Percentiles rank a stretch among this genome's conserved stretches.
Conservation (phyloP, 176 grass and related monocot genomes). For the Coix lacrymajobi region DNA sequence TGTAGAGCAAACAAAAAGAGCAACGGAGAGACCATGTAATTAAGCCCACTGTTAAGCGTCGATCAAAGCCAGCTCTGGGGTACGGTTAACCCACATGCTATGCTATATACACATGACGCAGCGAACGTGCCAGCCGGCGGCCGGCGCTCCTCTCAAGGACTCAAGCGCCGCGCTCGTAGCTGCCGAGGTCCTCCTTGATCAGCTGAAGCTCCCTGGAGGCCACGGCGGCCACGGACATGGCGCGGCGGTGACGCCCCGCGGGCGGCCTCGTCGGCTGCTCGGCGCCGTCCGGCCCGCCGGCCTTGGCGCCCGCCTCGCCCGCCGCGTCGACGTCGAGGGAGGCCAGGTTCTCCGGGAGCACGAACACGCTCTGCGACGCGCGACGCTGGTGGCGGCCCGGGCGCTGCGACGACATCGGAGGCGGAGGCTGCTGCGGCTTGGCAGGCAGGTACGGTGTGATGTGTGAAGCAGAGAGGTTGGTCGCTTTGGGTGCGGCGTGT, state of each 20-base stretch:
- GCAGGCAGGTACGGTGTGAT: not conserved
- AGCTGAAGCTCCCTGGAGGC: conserved; percentile 42
- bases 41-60: not conserved
- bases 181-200: conserved; percentile 42
- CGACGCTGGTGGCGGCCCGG: conserved; percentile 61
- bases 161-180: conserved; percentile 37
- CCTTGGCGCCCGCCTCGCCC: conserved; percentile 14
- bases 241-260: conserved; percentile 24
- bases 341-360: conserved; percentile 57
- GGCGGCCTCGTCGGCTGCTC: conserved; percentile 19
- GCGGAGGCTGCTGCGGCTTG: not conserved
- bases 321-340: conserved; percentile 34
- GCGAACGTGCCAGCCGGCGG: not conserved
- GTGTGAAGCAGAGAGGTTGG: not conserved
- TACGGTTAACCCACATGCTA: not conserved
- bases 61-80: not conserved
- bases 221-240: conserved; percentile 45
- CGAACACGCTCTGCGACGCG: conserved; percentile 73
- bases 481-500: not conserved
- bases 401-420: conserved; percentile 49
- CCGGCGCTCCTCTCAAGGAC: not conserved
- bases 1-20: not conserved
- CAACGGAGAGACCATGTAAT: not conserved
- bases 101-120: not conserved
- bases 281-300: not conserved